These are phyloP conservation scores for Sophora flavescens DNA, from an alignment of 306 rosid genomes.

Conservation along the genomic window DNA sequence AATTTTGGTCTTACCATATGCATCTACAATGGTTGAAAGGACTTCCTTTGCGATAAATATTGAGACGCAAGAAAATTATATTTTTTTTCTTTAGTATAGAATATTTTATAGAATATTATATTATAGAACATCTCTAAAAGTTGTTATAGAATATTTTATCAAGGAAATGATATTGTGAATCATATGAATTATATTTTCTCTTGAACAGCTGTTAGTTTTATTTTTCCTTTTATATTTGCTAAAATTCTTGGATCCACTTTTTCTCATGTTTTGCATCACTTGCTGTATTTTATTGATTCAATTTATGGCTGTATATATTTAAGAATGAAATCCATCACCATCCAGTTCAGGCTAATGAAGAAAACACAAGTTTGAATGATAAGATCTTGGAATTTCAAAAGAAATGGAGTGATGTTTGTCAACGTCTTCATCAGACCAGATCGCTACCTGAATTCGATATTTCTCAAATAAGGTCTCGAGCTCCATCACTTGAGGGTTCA, in stretches of 20 bases:
- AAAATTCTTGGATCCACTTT: constrained; percentile 26
- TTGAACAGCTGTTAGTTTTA: constrained; percentile 14
- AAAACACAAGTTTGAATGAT: constrained; percentile 53
- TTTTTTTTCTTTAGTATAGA: not conserved
- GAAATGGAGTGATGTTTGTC: constrained; percentile 85
- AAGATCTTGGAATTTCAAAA: constrained; percentile 61
- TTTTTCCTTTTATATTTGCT: constrained; percentile 22
- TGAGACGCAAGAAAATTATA: constrained; percentile 5
- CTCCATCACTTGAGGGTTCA: constrained; percentile 55
- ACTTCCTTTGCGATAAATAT: constrained; percentile 2
- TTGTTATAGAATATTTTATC: constrained; percentile 15
- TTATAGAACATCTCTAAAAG: constrained; percentile 8
- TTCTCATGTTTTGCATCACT: constrained; percentile 31
- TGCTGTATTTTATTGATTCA: constrained; percentile 36
- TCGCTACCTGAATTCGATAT: constrained; percentile 51
- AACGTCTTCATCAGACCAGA: constrained; percentile 56
- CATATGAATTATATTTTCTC: constrained; percentile 23
- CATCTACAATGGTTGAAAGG: constrained; percentile 25
- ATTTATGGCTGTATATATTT: constrained; percentile 45
- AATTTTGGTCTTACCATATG: constrained; percentile 10
- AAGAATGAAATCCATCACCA: constrained; percentile 53
- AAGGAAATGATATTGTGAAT: constrained; percentile 14
- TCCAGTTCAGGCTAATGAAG: constrained; percentile 80
- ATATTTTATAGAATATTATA: not conserved
- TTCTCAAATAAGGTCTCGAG: constrained; percentile 55